phyloP scores from a whole-genome alignment of 2,329 filamentous ascomycete species.

The Aspergillus pseudoterreus region DNA sequence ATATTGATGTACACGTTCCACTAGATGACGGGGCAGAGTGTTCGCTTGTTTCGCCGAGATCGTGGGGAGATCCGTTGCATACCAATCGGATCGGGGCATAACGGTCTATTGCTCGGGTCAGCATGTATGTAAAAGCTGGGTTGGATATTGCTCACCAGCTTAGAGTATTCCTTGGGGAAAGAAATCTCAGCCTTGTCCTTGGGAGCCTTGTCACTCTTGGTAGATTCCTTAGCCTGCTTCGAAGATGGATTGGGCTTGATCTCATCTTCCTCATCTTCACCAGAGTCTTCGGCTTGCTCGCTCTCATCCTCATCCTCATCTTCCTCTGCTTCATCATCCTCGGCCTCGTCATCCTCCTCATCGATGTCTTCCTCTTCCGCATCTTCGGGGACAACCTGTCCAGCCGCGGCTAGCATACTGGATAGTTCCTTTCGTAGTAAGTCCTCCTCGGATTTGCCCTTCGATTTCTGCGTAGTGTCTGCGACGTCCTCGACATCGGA shows the following conservation, averaged over 20 bases:
- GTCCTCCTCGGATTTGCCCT: constrained; percentile 28
- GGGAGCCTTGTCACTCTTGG: constrained; percentile 18
- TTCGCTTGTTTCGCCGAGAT: constrained; percentile 48
- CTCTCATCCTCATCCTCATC: constrained; percentile 19
- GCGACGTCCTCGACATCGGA: constrained; percentile 42
- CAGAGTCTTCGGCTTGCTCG: constrained; percentile 29
- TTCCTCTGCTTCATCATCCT: constrained; percentile 26
- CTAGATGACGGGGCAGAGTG: constrained; percentile 48
- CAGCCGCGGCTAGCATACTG: constrained; percentile 33
- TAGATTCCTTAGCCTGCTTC: constrained; percentile 21
- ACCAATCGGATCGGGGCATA: constrained; percentile 65
- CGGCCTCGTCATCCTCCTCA: constrained; percentile 33
- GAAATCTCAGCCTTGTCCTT: constrained; percentile 17
- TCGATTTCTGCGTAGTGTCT: constrained; percentile 20
- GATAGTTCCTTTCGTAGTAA: constrained; percentile 40
- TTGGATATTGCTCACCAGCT: constrained; percentile 25
- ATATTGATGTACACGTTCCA: constrained; percentile 61
- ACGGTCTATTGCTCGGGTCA: constrained; percentile 46
- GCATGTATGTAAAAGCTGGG: not conserved
- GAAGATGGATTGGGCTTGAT: constrained; percentile 20
- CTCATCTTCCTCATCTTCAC: constrained; percentile 24
- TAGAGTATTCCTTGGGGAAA: constrained; percentile 35
- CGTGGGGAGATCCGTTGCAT: constrained; percentile 55
- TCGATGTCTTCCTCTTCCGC: constrained; percentile 36
- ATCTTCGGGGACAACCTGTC: constrained; percentile 32